Conservation (phyloP, 805 yeast species). For the Candida boleticola region DNA sequence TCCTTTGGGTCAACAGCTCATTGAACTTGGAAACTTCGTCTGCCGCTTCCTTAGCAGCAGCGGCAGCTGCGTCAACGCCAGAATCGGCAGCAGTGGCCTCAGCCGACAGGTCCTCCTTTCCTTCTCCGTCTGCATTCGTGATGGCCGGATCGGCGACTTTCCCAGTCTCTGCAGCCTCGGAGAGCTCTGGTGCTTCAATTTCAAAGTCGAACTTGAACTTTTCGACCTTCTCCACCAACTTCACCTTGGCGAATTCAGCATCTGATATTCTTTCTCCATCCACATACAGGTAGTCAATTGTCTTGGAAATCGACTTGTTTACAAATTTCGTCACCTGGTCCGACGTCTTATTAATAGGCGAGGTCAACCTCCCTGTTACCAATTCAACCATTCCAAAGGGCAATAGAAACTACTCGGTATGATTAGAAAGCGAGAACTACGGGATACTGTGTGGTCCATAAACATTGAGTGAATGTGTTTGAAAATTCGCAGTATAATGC, state of each 20-base stretch:
- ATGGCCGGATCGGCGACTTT: conserved; percentile 3
- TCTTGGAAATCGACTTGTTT: not conserved
- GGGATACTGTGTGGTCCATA: too few relatives aligned
- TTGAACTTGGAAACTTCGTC: conserved; percentile 21
- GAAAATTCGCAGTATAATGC: too few relatives aligned
- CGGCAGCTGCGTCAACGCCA: not conserved
- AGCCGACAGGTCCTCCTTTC: not conserved
- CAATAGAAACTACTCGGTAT: too few relatives aligned
- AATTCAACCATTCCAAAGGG: not conserved
- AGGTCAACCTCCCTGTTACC: not conserved
- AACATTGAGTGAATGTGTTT: too few relatives aligned
- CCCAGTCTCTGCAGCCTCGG: not conserved
- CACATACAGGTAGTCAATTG: not conserved
- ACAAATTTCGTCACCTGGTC: not conserved
- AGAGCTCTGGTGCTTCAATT: not conserved
- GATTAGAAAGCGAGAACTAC: too few relatives aligned
- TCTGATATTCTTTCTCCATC: not conserved
- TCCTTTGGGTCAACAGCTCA: conserved; percentile 16
- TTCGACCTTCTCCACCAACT: not conserved
- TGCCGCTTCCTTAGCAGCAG: not conserved
- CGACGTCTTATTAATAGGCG: not conserved
- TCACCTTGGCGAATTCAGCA: not conserved
- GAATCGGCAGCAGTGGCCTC: not conserved
- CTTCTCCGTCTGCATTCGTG: conserved; percentile 7
- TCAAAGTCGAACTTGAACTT: conserved; percentile 1